These are phyloP conservation scores for Sporisorium iseilematis-ciliati DNA, from an alignment of 1,284 basidiomycete species.

Conservation along the genomic window DNA sequence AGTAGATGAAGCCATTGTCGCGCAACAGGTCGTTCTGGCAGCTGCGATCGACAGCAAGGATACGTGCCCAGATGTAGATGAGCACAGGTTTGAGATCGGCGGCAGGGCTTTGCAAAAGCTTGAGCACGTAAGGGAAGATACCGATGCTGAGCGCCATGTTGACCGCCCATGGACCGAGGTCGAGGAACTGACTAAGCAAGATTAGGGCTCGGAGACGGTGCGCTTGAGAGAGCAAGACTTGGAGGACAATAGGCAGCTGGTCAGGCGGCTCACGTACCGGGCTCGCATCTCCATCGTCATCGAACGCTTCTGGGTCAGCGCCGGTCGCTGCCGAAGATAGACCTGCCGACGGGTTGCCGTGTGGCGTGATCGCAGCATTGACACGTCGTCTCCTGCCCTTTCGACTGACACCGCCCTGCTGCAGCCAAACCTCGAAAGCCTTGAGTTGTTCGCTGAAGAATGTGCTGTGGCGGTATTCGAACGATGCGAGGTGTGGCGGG, in stretches of 20 bases:
- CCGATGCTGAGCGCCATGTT: conserved; percentile 97
- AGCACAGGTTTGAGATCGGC: conserved; percentile 96
- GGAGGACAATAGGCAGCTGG: conserved; percentile 95
- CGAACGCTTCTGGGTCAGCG: conserved; percentile 61
- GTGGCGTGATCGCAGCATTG: conserved; percentile 48
- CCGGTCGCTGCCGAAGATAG: conserved; percentile 40
- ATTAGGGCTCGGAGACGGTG: conserved; percentile 95
- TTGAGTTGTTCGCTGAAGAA: conserved; percentile 98
- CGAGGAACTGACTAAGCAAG: conserved; percentile 96
- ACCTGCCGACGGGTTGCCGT: conserved; percentile 47
- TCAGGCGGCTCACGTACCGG: conserved; percentile 81
- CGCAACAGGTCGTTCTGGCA: conserved; percentile 92
- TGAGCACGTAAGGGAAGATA: conserved; percentile 98
- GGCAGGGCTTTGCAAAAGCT: conserved; percentile 92
- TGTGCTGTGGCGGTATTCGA: conserved; percentile 83
- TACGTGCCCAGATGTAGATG: conserved; percentile 98
- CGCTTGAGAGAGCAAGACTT: conserved; percentile 94
- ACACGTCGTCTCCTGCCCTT: conserved; percentile 61
- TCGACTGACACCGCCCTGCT: conserved; percentile 70
- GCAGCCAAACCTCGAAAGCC: conserved; percentile 97
- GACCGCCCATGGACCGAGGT: conserved; percentile 98
- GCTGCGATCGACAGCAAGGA: conserved; percentile 91
- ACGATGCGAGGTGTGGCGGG: conserved; percentile 68
- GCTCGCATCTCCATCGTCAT: conserved; percentile 74
- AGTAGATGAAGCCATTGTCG: conserved; percentile 72